Conservation (phyloP, 1,284 basidiomycete species). For the Anthracocystis panici-leucophaei region DNA sequence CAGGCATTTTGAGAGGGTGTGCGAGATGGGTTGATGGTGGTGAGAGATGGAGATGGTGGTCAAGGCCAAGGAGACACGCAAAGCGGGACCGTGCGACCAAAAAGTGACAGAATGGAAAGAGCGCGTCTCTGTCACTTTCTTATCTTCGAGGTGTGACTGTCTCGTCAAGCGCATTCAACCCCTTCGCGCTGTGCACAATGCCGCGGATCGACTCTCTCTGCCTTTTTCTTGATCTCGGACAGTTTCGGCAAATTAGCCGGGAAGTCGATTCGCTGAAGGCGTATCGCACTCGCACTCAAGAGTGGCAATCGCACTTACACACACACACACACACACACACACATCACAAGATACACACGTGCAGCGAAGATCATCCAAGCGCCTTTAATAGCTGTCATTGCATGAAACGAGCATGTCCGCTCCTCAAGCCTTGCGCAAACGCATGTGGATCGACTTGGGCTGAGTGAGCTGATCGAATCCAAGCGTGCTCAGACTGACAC, state of each 20-base stretch:
- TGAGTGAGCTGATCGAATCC: constrained; percentile 71
- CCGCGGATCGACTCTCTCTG: constrained; percentile 9
- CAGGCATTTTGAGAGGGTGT: constrained; percentile 37
- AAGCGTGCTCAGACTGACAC: constrained; percentile 87
- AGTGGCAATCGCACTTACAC: neutral
- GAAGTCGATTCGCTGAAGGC: neutral
- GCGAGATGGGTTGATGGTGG: constrained; percentile 7
- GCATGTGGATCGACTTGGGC: constrained; percentile 57
- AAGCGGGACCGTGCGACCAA: neutral
- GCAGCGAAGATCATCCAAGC: neutral
- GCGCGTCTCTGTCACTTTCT: constrained; percentile 15
- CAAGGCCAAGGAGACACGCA: neutral
- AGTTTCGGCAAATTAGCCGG: constrained; percentile 16
- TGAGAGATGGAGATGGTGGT: constrained; percentile 5
- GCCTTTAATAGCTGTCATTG: too few relatives aligned
- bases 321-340: neutral
- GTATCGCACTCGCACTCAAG: constrained; percentile 2
- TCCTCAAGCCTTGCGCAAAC: constrained; percentile 44
- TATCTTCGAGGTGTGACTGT: neutral
- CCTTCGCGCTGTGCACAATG: neutral
- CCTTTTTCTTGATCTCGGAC: constrained; percentile 7
- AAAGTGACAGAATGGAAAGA: neutral
- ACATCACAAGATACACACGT: neutral
- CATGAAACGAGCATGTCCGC: neutral
- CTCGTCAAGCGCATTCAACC: neutral